phyloP scores from a whole-genome alignment of 306 rosid genomes.

The Castanopsis chinensis region DNA sequence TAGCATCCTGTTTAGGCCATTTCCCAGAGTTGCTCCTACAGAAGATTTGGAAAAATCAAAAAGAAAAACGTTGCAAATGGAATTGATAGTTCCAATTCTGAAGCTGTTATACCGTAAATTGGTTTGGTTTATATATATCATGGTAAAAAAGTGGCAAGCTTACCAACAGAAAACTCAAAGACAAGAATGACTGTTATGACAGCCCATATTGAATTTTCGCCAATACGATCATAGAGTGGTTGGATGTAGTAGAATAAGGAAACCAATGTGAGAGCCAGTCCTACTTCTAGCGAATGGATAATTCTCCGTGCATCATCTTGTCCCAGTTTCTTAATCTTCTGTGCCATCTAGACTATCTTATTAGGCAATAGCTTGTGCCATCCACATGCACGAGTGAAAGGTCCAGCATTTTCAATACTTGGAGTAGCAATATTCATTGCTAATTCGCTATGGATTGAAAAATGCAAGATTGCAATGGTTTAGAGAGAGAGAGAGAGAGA shows the following conservation, averaged over 20 bases:
- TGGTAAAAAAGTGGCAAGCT: not conserved
- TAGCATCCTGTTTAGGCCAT: slow-evolving; percentile 30
- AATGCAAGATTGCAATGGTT: not conserved
- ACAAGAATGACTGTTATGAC: slow-evolving; percentile 23
- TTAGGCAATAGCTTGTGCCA: not conserved
- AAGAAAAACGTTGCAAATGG: not conserved
- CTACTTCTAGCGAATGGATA: slow-evolving; percentile 32
- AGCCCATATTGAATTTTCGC: slow-evolving; percentile 25
- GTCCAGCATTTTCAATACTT: not conserved
- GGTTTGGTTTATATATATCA: not conserved
- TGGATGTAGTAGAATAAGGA: slow-evolving; percentile 12
- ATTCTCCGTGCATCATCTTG: slow-evolving; percentile 27
- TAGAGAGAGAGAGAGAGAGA: not conserved
- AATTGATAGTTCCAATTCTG: not conserved
- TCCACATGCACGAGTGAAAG: not conserved
- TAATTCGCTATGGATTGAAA: not conserved
- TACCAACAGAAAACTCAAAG: slow-evolving; percentile 30
- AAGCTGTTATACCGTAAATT: no score
- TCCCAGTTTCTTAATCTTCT: slow-evolving; percentile 20
- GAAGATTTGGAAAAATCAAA: not conserved
- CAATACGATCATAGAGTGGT: slow-evolving; percentile 24
- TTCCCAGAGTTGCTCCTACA: slow-evolving; percentile 33
- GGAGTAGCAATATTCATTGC: not conserved
- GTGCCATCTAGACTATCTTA: not conserved
- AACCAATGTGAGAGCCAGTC: slow-evolving; percentile 19